Evolutionary conservation across 2,329 filamentous ascomycete genomes (phyloP), one percentile per base, ranked within the genome.

Genomic region (Cladophialophora carrionii): DNA sequence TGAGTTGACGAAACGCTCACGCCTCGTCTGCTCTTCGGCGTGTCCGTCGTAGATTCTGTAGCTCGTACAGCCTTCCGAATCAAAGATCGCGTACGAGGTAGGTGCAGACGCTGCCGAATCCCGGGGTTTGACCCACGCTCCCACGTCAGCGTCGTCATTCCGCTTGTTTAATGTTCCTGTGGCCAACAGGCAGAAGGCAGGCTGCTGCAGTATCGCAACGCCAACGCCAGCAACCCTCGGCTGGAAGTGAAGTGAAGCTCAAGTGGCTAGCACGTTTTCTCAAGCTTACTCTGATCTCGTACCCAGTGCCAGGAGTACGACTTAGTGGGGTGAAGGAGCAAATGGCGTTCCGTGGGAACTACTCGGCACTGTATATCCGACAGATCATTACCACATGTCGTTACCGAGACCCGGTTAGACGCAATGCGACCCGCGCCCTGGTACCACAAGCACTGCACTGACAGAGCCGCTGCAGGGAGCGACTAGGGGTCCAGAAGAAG

Each of bases 361-460:
- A 12, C 24, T 52, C 57, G 57, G 57, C 57, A 60, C 46, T 51
- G 57, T 10, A 60, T 52, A 60, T 60, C 57, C 57, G 57, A 52
- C 46, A 49, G 57, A 60, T 60, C 57, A 51, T 60, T 52, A 60
- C 57, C 48, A 37, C 29, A 60, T 52, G 29, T 60, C 57, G 57
- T 52, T 51, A 60, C 48, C 43, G 29, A 53, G 48, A 22, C 32
- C 56, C 41, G 56, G 9, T 43, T 51, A 32, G 29, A 49, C 22
- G 57, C 46, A 60, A 54, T 41, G 57, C 43, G 26, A 52, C 46
- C 57, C 57, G 57, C 46, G 37, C 20, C 37, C 37, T 9, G 12
- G 29, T 51, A 17, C n/a, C 10, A 3, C 22, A 20, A 41, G 46
- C 29, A 52, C 10, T 34, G 37, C 29, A 51, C 31, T 29, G 48